phyloP scores from a whole-genome alignment of 768 basidiomycete species.

The Lepiota venenata region DNA sequence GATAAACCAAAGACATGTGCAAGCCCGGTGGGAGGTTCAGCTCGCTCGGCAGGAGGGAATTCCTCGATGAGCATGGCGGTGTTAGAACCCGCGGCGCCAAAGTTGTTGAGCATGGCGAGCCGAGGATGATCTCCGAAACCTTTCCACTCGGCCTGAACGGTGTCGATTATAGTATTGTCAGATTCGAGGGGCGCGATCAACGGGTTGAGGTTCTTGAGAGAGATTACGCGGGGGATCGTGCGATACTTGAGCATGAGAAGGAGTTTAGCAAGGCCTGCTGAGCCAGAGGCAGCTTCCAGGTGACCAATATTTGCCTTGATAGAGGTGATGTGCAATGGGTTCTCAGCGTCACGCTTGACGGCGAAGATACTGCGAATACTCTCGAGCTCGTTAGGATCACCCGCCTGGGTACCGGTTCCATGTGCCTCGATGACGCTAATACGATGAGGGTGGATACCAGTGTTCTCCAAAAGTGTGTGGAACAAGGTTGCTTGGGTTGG shows the following conservation, averaged over 20 bases:
- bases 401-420: slow-evolving; percentile 72
- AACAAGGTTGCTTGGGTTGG: slow-evolving; percentile 60
- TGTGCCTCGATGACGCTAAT: slow-evolving; percentile 73
- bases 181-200: slow-evolving; percentile 42
- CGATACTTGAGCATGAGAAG: slow-evolving; percentile 62
- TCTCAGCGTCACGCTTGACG: slow-evolving; percentile 35
- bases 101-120: slow-evolving; percentile 68
- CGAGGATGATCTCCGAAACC: slow-evolving; percentile 30
- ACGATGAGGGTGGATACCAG: slow-evolving; percentile 42
- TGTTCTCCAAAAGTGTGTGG: slow-evolving; percentile 38
- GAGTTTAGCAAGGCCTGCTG: slow-evolving; percentile 68
- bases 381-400: slow-evolving; percentile 65
- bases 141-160: slow-evolving; percentile 39
- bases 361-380: slow-evolving; percentile 56
- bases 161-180: slow-evolving; percentile 52
- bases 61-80: slow-evolving; percentile 62
- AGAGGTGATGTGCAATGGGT: slow-evolving; percentile 66
- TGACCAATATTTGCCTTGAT: slow-evolving; percentile 78
- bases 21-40: slow-evolving; percentile 6
- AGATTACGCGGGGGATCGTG: slow-evolving; percentile 60
- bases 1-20: slow-evolving; percentile 57
- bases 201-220: slow-evolving; percentile 55
- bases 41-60: not conserved
- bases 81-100: slow-evolving; percentile 76
- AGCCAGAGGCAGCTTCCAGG: slow-evolving; percentile 73